Conservation (phyloP, 768 basidiomycete species). For the Bullera alba region DNA sequence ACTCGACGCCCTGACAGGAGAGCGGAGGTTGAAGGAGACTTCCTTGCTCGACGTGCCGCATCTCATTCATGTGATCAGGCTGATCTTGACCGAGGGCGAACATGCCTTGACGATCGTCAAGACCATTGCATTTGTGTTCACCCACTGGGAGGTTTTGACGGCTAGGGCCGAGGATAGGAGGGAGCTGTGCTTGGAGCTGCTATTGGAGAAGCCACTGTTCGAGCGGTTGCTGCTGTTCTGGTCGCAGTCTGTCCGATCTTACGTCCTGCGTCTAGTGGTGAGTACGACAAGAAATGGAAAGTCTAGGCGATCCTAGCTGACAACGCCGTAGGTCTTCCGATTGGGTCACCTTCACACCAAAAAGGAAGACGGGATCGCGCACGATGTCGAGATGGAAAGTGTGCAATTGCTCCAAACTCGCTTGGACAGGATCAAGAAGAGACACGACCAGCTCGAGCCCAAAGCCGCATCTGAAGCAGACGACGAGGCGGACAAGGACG, state of each 20-base stretch:
- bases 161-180: constrained; percentile 42
- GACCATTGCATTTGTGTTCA: constrained; percentile 48
- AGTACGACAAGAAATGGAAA: constrained; percentile 18
- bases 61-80: constrained; percentile 44
- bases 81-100: constrained; percentile 47
- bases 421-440: constrained; percentile 47
- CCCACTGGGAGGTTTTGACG: constrained; percentile 48
- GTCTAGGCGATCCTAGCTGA: constrained; percentile 1
- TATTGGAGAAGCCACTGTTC: constrained; percentile 47
- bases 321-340: constrained; percentile 41
- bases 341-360: constrained; percentile 46
- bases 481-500: constrained; percentile 2
- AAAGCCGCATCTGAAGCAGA: constrained; percentile 7
- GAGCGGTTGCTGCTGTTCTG: constrained; percentile 48
- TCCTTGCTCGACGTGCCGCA: constrained; percentile 46
- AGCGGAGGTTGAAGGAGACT: constrained; percentile 1
- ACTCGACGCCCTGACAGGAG: constrained; percentile 18
- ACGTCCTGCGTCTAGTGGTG: constrained; percentile 47
- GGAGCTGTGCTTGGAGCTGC: constrained; percentile 45
- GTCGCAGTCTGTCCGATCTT: constrained; percentile 43
- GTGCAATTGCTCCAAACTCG: constrained; percentile 47
- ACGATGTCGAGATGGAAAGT: constrained; percentile 42
- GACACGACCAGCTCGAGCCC: constrained; percentile 49
- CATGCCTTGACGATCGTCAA: constrained; percentile 49
- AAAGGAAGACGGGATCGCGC: constrained; percentile 27